Conservation (phyloP, 176 grass and related monocot genomes). For the Bonia amplexicaulis region DNA sequence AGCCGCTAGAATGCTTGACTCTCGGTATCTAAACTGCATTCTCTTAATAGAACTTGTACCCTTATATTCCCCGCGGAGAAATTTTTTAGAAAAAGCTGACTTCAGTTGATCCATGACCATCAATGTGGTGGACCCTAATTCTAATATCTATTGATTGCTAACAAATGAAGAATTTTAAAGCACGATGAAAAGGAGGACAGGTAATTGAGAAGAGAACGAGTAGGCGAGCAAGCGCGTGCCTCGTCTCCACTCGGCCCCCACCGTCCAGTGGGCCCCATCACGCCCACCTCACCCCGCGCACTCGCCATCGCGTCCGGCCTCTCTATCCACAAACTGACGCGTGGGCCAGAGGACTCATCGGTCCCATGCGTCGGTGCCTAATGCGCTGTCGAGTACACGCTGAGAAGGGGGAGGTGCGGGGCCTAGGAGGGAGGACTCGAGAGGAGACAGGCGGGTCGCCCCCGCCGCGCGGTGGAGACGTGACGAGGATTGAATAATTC, state of each 20-base stretch:
- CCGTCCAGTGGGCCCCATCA: conserved; percentile 15
- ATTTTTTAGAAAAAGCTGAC: no score
- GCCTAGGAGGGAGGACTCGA: neutral
- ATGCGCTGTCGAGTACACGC: no score
- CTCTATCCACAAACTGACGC: rapidly evolving
- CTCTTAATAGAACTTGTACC: neutral
- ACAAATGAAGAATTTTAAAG: no score
- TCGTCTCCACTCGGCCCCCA: conserved; percentile 32
- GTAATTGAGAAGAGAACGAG: neutral
- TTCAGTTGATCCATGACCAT: no score
- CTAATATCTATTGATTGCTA: no score
- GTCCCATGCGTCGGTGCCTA: neutral
- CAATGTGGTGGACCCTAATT: no score
- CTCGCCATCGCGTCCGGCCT: neutral
- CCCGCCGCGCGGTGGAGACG: no score
- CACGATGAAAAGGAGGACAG: neutral
- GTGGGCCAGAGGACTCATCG: rapidly evolving
- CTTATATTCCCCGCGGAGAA: neutral
- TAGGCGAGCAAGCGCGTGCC: conserved; percentile 10
- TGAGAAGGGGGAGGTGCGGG: neutral
- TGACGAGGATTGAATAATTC: no score
- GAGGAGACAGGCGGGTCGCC: conserved; percentile 2
- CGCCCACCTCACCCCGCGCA: neutral
- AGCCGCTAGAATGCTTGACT: conserved; percentile 91
- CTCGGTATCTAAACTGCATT: conserved; percentile 45